Evolutionary conservation across 257 asterid genomes (phyloP), one percentile per base, ranked within the genome.

Genomic region (Salvia splendens): DNA sequence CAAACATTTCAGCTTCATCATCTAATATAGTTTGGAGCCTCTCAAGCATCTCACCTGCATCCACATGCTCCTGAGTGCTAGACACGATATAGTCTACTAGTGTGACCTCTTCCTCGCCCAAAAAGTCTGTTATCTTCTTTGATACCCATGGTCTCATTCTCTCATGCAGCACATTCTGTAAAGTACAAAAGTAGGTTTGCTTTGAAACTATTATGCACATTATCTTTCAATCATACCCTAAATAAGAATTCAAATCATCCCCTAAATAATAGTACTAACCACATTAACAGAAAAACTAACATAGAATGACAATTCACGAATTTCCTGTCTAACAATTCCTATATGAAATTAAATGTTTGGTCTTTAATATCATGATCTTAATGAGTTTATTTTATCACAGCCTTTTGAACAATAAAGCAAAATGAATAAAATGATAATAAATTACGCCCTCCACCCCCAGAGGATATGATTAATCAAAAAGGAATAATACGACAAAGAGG

Each of bases 1-100:
- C 98, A 77, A 91, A 94, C 99, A 94, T 87, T 77, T 94, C 99
- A 20, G 99, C 99, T 80, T 94, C 99, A 42, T 94, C 99, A 15
- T 94, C 99, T 81, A 94, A 75, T 77, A 94, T 91, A 50, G 86
- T 68, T 65, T 87, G 96, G 68, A 94, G 96, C 70, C 96, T 88
- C 67, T 91, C 91, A 70, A 94, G 89, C 99, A 94, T 94, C 83
- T 89, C 97, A 14, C 79, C 41, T 62, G 96, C 99, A 69, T 80
- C 82, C 10, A 91, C 96, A 70, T 94, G 99, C 75, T 94, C 98
- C 68, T 83, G 87, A 46, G 96, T 91, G 82, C 96, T 91, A 14
- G 96, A 85, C 53, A 94, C 85, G 5, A 94, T 87, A 78, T 88
- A 91, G 70, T 89, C 97, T 61, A 94, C 98, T 65, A 94, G 87